Evolutionary conservation across 768 basidiomycete genomes (phyloP), one percentile per base, ranked within the genome.

Genomic region (Leccinum longicurvipes): DNA sequence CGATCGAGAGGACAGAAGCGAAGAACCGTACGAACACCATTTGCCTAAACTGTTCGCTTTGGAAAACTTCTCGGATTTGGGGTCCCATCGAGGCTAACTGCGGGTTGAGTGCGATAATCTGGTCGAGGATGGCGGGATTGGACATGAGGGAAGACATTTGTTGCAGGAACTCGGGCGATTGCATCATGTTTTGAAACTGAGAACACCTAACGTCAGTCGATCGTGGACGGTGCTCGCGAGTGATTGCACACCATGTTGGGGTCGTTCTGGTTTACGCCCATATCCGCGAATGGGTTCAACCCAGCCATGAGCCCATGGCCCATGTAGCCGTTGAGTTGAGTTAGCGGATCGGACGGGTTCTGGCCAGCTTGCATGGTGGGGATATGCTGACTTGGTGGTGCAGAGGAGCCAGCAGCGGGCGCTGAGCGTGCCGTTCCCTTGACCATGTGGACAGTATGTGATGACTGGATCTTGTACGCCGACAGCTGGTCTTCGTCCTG

Each of bases 351-450:
- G 59, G 85, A 82, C 1, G 85, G 85, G 67, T 92, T 92, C 77
- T 96, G 91, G 2, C 94, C 96, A 0, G 94, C 81, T 63, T 92
- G 91, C 91, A 97, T 93, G 10, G 81, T 80, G 15, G 94, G 93
- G 19, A 93, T 59, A 42, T 67, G 65, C 19, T 61, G 75, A 6
- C 62, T 3, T n/a, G 81, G 73, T 1, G 81, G 66, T 4, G 79
- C 63, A n/a, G 76, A 60, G 21, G 78, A 56, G 39, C 80, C 64
- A 0, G 82, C 68, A 1, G 76, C 57, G 15, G 74, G 31, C 0
- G 69, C 56, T 2, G 67, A 47, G 8, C 86, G 81, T 1, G 86
- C 79, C 10, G 82, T 85, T 23, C 91, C 90, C 69, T 95, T 96
- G 64, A 94, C 94, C 90, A 93, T 93, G 70, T 93, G 93, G 41